Percentiles rank a stretch among this genome's conserved stretches.
Conservation (phyloP, 345 rosid species). For the Heritiera fomes region DNA sequence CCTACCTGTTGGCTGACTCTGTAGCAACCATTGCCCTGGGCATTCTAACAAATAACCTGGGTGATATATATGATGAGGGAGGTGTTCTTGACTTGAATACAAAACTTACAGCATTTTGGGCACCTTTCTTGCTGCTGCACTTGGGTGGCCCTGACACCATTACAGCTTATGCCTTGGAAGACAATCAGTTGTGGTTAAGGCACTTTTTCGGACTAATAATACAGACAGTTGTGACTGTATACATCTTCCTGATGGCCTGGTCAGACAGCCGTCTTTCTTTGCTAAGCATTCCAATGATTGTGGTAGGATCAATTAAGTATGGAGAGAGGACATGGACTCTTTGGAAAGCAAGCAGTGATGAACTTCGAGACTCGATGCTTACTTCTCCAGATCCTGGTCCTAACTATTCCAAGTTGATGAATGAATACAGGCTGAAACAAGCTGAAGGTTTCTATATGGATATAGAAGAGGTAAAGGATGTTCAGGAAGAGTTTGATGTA, state of each 20-base stretch:
- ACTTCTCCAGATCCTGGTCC: constrained; percentile 5
- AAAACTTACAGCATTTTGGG: constrained; percentile 30
- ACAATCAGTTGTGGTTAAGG: constrained; percentile 39
- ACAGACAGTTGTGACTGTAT: constrained; percentile 24
- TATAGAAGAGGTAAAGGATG: constrained; percentile 12
- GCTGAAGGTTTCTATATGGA: constrained; percentile 10
- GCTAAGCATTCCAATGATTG: constrained; percentile 15
- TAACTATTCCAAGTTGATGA: constrained; percentile 7
- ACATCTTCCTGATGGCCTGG: constrained; percentile 14
- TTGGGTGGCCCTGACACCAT: constrained; percentile 46
- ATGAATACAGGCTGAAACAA: constrained; percentile 8
- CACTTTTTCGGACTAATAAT: constrained; percentile 34
- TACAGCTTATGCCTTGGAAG: constrained; percentile 42
- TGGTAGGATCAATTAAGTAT: constrained; percentile 24
- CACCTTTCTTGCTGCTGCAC: constrained; percentile 43
- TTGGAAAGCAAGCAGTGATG: constrained; percentile 11
- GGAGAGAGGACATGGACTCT: constrained; percentile 27
- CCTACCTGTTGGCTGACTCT: constrained; percentile 42
- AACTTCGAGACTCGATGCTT: constrained; percentile 13
- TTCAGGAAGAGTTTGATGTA: not conserved
- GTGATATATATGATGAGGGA: not conserved
- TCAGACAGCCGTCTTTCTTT: not conserved
- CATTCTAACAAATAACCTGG: constrained; percentile 29
- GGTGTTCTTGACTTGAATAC: not conserved
- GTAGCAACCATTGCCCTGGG: constrained; percentile 41